phyloP scores from a whole-genome alignment of 345 rosid species.

The Boechera divaricarpa region DNA sequence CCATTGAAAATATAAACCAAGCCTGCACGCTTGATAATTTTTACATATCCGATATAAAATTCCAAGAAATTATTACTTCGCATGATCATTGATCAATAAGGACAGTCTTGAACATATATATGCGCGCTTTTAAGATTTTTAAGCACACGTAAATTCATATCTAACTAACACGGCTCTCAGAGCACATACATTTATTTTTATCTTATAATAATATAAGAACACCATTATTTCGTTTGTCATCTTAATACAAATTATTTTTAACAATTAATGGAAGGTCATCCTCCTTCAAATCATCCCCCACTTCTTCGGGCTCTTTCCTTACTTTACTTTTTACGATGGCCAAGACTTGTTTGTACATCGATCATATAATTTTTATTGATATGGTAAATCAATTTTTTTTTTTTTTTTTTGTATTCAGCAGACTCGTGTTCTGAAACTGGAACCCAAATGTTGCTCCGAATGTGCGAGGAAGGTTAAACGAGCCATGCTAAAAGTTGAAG shows the following conservation, averaged over 20 bases:
- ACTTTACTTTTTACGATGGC: not conserved
- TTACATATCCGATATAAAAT: not conserved
- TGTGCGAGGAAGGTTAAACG: constrained; percentile 20
- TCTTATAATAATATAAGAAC: not conserved
- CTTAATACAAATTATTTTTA: not conserved
- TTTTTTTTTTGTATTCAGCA: not conserved
- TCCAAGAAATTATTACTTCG: not conserved
- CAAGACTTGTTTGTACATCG: not conserved
- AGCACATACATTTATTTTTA: not conserved
- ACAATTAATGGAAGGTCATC: not conserved
- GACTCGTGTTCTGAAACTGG: constrained; percentile 30
- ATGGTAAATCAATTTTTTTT: not conserved
- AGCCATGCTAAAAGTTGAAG: constrained; percentile 30
- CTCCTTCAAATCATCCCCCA: not conserved
- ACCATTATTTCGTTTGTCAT: not conserved
- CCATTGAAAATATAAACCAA: not conserved
- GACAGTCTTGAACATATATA: not conserved
- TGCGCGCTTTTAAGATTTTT: not conserved
- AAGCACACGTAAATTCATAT: not conserved
- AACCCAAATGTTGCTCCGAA: constrained; percentile 5
- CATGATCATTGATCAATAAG: constrained; percentile 10
- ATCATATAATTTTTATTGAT: not conserved
- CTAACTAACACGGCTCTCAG: not conserved
- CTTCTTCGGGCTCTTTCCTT: not conserved
- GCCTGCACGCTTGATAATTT: constrained; percentile 15